Evolutionary conservation across 2,329 filamentous ascomycete species (phyloP).

Genomic region (Neurospora sp.): DNA sequence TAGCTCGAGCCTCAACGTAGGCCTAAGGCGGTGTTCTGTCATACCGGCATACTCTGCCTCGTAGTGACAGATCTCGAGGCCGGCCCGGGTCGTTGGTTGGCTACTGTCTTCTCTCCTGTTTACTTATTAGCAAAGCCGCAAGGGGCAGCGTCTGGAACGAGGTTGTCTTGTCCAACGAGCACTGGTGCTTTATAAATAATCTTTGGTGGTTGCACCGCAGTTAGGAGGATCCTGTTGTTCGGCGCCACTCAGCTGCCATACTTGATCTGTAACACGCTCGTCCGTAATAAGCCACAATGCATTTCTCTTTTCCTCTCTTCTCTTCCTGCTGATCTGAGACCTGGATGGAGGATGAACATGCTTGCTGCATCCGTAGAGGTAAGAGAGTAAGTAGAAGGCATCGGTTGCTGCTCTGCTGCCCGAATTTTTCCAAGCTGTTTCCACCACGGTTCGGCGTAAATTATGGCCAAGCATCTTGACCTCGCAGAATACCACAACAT

Average conservation of each 20-base stretch:
- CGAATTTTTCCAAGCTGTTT: background rate
- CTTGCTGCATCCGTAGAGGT: background rate
- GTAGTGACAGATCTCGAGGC: background rate
- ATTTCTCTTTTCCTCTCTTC: background rate
- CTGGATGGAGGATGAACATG: background rate
- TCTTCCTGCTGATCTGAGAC: background rate
- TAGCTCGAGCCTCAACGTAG: background rate
- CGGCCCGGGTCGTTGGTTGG: background rate
- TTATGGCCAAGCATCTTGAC: background rate
- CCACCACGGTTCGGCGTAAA: background rate
- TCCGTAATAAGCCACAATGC: background rate
- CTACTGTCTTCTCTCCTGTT: background rate
- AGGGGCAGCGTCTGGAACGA: background rate
- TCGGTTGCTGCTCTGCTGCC: background rate
- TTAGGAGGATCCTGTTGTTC: background rate
- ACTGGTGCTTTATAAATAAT: background rate
- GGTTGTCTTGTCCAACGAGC: background rate
- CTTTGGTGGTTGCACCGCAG: background rate
- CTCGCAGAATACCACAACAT: background rate
- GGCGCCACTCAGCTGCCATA: background rate
- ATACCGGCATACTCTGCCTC: background rate
- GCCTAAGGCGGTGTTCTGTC: background rate
- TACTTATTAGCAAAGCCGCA: background rate
- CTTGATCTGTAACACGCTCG: background rate
- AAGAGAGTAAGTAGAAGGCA: background rate